A percentile compares a stretch with the other conserved stretches of the same genome.
Conservation (phyloP, 768 basidiomycete genomes). For the Hygrophoropsis aurantiaca region DNA sequence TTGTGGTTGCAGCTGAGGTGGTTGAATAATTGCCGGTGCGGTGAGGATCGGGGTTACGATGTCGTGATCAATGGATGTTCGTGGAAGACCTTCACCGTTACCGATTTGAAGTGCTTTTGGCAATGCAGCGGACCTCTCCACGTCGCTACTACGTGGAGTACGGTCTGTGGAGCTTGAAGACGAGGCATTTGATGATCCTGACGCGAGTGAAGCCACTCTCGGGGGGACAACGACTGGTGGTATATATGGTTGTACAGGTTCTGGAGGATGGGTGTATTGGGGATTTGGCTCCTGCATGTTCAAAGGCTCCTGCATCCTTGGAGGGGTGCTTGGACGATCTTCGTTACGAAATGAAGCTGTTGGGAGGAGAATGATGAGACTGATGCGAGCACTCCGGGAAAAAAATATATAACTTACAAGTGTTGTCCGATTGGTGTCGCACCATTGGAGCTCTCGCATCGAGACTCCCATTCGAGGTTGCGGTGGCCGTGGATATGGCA, state of each 20-base stretch:
- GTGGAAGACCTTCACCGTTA: not conserved
- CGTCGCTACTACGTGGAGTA: no score
- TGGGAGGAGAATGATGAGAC: not conserved
- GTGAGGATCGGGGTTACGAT: not conserved
- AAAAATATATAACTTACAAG: constrained; percentile 20
- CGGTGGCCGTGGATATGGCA: constrained; percentile 13
- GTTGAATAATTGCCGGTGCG: constrained; percentile 4
- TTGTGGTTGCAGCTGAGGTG: constrained; percentile 29
- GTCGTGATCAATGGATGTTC: constrained; percentile 1
- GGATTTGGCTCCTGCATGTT: constrained; percentile 6
- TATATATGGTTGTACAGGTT: not conserved
- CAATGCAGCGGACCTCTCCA: no score
- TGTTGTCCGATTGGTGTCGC: constrained; percentile 32
- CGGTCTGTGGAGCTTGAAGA: no score
- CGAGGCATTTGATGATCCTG: constrained; percentile 7
- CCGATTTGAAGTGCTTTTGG: no score
- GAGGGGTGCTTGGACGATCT: constrained; percentile 19
- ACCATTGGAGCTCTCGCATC: constrained; percentile 25
- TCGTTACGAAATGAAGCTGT: constrained; percentile 13
- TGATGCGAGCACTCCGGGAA: not conserved
- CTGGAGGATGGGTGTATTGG: constrained; percentile 4
- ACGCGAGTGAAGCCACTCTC: constrained; percentile 18
- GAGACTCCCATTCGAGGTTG: constrained; percentile 10
- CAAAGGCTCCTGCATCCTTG: constrained; percentile 14
- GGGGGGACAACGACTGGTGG: constrained; percentile 19